A percentile compares a stretch with the other conserved stretches of the same genome.
phyloP scores from a whole-genome alignment of 345 rosid species.

The Ceriops zippeliana region DNA sequence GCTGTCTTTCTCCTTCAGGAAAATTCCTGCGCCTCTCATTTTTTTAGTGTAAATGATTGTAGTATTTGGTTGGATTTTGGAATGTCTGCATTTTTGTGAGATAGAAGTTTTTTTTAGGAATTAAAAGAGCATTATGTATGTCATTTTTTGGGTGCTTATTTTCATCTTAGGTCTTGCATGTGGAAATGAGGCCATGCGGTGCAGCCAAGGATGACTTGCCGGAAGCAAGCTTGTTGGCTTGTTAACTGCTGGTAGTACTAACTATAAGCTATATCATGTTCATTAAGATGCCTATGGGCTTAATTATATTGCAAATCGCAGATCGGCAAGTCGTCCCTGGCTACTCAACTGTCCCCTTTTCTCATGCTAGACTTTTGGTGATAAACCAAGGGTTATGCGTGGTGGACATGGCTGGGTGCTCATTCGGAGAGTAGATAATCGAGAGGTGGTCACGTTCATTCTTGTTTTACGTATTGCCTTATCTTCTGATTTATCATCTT shows the following conservation, averaged over 20 bases:
- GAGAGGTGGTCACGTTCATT: too few relatives aligned
- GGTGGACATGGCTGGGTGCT: too few relatives aligned
- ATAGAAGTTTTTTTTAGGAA: too few relatives aligned
- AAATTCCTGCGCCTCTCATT: conserved; percentile 4
- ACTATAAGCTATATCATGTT: not conserved
- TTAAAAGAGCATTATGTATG: not conserved
- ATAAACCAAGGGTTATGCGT: conserved; percentile 2
- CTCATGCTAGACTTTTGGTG: conserved; percentile 59
- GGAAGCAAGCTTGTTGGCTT: conserved; percentile 11
- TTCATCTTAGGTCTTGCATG: conserved; percentile 64
- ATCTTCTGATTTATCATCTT: too few relatives aligned
- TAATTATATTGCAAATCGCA: not conserved
- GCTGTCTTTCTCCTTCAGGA: conserved; percentile 33
- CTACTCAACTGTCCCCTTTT: conserved; percentile 46
- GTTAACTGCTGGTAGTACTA: not conserved
- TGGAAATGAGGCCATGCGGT: conserved; percentile 37
- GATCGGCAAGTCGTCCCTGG: conserved; percentile 61
- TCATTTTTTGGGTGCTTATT: not conserved
- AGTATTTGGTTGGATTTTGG: conserved; percentile 10
- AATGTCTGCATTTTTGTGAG: not conserved
- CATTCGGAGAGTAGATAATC: too few relatives aligned
- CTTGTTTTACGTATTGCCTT: too few relatives aligned
- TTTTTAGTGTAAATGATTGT: not conserved
- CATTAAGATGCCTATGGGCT: too few relatives aligned
- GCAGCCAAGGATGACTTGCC: conserved; percentile 96